Evolutionary conservation across 2,329 filamentous ascomycete species (phyloP), one percentile per base, ranked within the genome.

Genomic region (Ascochyta rabiei): DNA sequence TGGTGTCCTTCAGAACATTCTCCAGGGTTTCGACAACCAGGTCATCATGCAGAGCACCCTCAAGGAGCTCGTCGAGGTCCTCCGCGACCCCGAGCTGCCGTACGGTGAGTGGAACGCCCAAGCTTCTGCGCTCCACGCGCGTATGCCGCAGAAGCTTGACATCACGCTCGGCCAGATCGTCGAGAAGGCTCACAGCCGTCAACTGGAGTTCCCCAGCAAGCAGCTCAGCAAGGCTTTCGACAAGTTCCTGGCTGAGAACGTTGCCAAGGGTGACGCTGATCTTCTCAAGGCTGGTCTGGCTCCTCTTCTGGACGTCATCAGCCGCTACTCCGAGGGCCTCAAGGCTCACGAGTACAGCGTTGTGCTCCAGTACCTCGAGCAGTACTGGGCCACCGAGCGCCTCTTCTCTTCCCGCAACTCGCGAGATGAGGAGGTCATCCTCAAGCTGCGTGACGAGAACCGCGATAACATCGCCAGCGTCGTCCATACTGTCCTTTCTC

Each of bases 41-140:
- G 89, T 97, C 64, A 92, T 98, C 76, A 96, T 99, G 93, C 84
- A 86, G 46, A 78, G 86, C 56, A 95, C 92, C 1, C 82, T 99
- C 19, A 91, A 90, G 77, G 90, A 95, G 72, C 82, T 98, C 33
- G 87, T 97, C n/a, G 86, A 91, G 56, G 93, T 99, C 10, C 85
- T 99, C 19, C 88, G 93, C 37, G 86, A 96, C 70, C 87, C 89
- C 1, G 93, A 97, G 69, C 84, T 99, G 60, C 95, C 95, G 1
- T 99, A 95, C 74, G 92, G 93, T 75, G 92, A 99, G 77, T 99
- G 93, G 91, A 92, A 89, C 60, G 90, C 93, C 6, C 92, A 98
- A 72, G 95, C 96, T 65, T 96, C 95, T 43, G 95, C 95, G 19
- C 85, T 99, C n/a, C 93, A 98, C 77, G 90, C 93, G 6, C 90